These are phyloP conservation scores for Lactarius akahatsu DNA, from an alignment of 768 basidiomycete species.

Conservation along the genomic window DNA sequence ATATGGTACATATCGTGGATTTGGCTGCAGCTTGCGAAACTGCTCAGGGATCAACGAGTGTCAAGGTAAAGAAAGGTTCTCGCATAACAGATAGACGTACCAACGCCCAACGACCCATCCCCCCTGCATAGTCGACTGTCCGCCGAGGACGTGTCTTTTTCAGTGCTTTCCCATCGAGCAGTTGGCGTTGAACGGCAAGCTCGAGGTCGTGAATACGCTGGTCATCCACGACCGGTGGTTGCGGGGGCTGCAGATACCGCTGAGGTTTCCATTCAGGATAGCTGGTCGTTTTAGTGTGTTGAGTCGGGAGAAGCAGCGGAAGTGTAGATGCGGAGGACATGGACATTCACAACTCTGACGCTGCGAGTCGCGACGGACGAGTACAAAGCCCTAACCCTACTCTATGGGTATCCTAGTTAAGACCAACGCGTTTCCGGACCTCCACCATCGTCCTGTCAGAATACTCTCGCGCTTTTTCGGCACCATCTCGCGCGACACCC, in stretches of 20 bases:
- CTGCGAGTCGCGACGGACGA: not conserved
- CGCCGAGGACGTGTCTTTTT: constrained; percentile 91
- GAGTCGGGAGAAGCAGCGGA: constrained; percentile 57
- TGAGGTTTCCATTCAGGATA: constrained; percentile 75
- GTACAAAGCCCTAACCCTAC: constrained; percentile 1
- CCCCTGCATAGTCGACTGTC: constrained; percentile 94
- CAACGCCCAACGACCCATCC: constrained; percentile 80
- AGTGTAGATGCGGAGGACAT: constrained; percentile 33
- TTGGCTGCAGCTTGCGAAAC: constrained; percentile 78
- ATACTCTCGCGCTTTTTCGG: constrained; percentile 55
- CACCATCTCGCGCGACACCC: constrained; percentile 63
- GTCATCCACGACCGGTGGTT: constrained; percentile 82
- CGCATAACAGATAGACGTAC: constrained; percentile 40
- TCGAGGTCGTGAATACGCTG: constrained; percentile 75
- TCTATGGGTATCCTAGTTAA: constrained; percentile 33
- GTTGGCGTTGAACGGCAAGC: constrained; percentile 66
- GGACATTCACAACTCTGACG: too few relatives aligned
- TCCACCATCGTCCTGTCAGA: constrained; percentile 63
- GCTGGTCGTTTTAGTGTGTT: constrained; percentile 38
- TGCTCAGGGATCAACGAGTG: constrained; percentile 33
- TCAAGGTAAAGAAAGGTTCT: not conserved
- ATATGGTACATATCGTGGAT: constrained; percentile 69
- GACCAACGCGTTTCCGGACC: constrained; percentile 68
- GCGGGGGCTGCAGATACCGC: constrained; percentile 61
- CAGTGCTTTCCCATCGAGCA: constrained; percentile 75